phyloP scores from a whole-genome alignment of 75 land plant species.

The Adiantum capillusveneris region DNA sequence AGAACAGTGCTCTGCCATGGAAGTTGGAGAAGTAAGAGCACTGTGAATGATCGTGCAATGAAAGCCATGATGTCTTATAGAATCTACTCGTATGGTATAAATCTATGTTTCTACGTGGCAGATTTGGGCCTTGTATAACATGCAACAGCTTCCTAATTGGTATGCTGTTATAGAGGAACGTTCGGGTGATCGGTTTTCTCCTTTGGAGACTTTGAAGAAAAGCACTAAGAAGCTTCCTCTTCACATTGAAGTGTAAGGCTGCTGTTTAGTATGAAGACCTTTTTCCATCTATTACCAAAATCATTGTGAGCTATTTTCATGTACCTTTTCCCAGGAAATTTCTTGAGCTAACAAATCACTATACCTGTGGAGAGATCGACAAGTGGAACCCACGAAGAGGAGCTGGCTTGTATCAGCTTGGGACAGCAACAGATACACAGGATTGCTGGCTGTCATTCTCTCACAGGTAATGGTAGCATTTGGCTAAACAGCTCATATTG shows the following conservation, averaged over 20 bases:
- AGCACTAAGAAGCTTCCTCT: constrained; percentile 15
- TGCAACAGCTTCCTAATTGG: constrained; percentile 24
- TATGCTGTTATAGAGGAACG: constrained; percentile 22
- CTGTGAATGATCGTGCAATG: too few species aligned
- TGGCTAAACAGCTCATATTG: too few species aligned
- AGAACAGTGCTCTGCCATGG: constrained; percentile 23
- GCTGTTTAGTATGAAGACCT: background rate
- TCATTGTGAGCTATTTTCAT: background rate
- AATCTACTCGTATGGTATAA: too few species aligned
- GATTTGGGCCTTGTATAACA: constrained; percentile 33
- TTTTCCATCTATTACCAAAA: background rate
- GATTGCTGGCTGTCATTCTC: constrained; percentile 29
- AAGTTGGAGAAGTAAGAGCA: constrained; percentile 13
- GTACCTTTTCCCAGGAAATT: constrained; percentile 13
- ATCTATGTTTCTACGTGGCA: background rate
- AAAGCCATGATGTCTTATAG: too few species aligned
- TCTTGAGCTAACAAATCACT: constrained; percentile 12
- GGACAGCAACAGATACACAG: constrained; percentile 4
- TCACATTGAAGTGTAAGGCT: constrained; percentile 24
- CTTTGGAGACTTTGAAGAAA: background rate
- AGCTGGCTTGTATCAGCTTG: constrained; percentile 2
- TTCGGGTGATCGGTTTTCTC: constrained; percentile 18
- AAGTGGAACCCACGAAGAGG: constrained; percentile 26
- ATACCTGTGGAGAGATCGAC: constrained; percentile 17
- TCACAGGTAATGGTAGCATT: too few species aligned